Evolutionary conservation across 140 eudicot genomes (phyloP), one percentile per base, ranked within the genome.

Genomic region (Oenanthe javanica): DNA sequence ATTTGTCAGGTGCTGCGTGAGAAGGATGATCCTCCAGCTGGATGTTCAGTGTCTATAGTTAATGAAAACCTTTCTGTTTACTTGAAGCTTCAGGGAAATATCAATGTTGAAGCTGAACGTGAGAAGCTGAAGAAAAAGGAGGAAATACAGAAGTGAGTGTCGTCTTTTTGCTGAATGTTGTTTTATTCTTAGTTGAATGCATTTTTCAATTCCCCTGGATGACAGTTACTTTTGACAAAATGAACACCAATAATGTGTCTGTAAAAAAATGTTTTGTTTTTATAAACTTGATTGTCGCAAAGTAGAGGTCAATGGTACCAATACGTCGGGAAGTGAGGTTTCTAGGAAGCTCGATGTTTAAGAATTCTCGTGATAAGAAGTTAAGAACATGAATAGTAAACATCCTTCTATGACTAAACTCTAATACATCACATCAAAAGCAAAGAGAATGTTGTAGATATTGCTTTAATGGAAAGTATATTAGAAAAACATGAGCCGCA

Each of bases 51-150:
- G 23, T 83, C 85, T 1, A 91, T 94, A 55, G 98, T 94, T 79
- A 86, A 87, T 69, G 97, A 94, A 86, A 10, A 82, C 45, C 93
- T 92, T 64, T 87, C 96, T 47, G 97, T 94, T 5, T 92, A 83
- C 81, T 85, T 94, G 21, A 87, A 89, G 85, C 85, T 80, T 52
- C 80, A 73, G 76, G 98, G 94, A 77, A 87, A 82, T 71, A 79
- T 94, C 72, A 90, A 92, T 72, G 87, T 84, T 9, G 85, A 89
- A 57, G 94, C 91, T 59, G 98, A 94, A 84, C 90, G 86, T 11
- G 96, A 89, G 70, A 94, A 90, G 83, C 88, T 90, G 49, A 87
- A 87, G 78, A 92, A 86, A 85, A 86, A 79, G 88, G 86, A 88
- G 42, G 98, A 92, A 45, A 63, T 85, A 61, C 86, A 83, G 23